Evolutionary conservation across 768 basidiomycete genomes (phyloP), one percentile per base, ranked within the genome.

Genomic region (Candolleomyces eurysporus): DNA sequence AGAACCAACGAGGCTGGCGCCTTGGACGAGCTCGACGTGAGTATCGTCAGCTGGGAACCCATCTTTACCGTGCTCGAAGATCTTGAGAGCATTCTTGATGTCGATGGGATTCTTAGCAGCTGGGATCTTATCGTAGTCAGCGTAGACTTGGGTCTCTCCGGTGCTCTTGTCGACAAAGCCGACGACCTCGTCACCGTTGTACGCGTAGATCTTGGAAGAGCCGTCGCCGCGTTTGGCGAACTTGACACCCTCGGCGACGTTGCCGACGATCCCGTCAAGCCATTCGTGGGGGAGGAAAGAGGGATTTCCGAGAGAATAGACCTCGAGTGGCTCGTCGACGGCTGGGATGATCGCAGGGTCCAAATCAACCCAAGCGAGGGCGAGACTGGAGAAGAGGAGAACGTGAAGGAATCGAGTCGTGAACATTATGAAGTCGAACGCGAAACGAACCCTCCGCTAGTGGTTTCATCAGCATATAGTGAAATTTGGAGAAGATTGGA

Each of bases 91-190:
- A 31, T 55, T 40, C 21, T 21, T n/a, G 22, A 55, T 39, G 50
- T 31, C 42, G 31, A 49, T 53, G 5, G 50, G 30, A 4, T n/a
- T 14, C 4, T 16, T 26, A 5, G 31, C 30, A 17, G 61, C 21
- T 16, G 42, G 4, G 17, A 62, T 45, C 5, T 6, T 31, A 7
- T 22, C 45, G 42, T 59, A 48, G 36, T 62, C 48, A 36, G 61
- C 57, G 57, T 53, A 62, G 22, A 58, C 36, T 40, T n/a, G n/a
- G n/a, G n/a, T n/a, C n/a, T n/a, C n/a, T n/a, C n/a, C n/a, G n/a
- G n/a, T n/a, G n/a, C n/a, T 45, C n/a, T 13, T 36, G 39, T 62
- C 61, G 56, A 62, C 57, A 21, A 26, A 62, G 17, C 30, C 61
- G 17, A 62, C 57, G 10, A 59, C 26, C 19, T 48, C 32, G 16